phyloP scores from a whole-genome alignment of 2,329 filamentous ascomycete genomes.

The Fusarium aywerte region DNA sequence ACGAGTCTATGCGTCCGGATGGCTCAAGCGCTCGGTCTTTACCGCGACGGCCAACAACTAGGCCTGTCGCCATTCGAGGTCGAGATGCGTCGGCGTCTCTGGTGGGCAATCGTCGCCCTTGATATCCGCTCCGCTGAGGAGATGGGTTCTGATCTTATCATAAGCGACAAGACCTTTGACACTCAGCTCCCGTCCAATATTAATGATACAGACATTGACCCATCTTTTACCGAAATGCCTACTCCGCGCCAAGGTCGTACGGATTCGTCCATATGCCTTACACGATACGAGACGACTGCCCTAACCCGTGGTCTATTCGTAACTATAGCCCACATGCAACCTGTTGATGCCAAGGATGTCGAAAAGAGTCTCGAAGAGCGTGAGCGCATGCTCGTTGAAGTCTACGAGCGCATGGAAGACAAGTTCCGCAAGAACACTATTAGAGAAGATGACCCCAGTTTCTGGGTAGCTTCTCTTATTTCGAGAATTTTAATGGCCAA shows the following conservation, averaged over 20 bases:
- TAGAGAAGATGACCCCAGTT: conserved; percentile 30
- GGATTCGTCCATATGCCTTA: conserved; percentile 31
- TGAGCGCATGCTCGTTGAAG: conserved; percentile 35
- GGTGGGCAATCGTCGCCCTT: conserved; percentile 36
- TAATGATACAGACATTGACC: conserved; percentile 37
- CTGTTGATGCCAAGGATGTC: conserved; percentile 26
- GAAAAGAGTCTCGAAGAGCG: conserved; percentile 38
- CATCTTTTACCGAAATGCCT: conserved; percentile 27
- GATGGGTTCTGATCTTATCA: conserved; percentile 36
- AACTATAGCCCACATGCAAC: conserved; percentile 29
- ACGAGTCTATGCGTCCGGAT: conserved; percentile 35
- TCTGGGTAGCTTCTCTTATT: conserved; percentile 37
- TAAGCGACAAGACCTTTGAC: conserved; percentile 31
- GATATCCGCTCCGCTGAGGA: conserved; percentile 37
- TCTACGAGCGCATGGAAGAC: conserved; percentile 38
- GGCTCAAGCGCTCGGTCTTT: conserved; percentile 36
- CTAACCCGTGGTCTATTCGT: conserved; percentile 30
- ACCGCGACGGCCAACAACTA: conserved; percentile 34
- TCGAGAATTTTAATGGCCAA: conserved; percentile 37
- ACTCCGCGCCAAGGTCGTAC: conserved; percentile 34
- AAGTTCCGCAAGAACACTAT: conserved; percentile 34
- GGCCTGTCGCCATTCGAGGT: conserved; percentile 34
- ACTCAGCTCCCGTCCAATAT: conserved; percentile 38
- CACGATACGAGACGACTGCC: conserved; percentile 31
- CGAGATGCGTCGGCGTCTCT: conserved; percentile 40